A percentile compares a stretch with the other conserved stretches of the same genome.
phyloP scores from a whole-genome alignment of 352 stramenopile genomes.

The Elongisporangium anandrum region DNA sequence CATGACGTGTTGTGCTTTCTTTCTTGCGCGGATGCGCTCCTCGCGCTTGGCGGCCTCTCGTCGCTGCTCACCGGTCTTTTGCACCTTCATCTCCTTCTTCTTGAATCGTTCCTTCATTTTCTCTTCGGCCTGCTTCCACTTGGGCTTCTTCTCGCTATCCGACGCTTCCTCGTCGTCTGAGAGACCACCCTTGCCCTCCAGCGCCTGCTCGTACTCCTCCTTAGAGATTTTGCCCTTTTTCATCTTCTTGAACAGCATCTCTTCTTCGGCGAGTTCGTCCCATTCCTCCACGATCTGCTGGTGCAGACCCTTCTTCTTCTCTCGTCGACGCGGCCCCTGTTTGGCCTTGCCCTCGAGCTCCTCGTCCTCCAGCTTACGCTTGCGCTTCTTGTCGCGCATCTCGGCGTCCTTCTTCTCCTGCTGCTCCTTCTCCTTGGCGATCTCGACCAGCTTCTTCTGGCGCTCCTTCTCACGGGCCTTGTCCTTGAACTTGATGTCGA shows the following conservation, averaged over 20 bases:
- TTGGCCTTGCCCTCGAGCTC: constrained; percentile 61
- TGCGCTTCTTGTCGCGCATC: constrained; percentile 50
- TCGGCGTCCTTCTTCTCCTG: constrained; percentile 46
- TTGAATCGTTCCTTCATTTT: constrained; percentile 80
- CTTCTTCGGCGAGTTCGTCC: constrained; percentile 98
- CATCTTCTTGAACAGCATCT: constrained; percentile 96
- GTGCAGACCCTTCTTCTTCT: constrained; percentile 96
- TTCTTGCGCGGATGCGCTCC: constrained; percentile 75
- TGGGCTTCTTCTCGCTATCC: constrained; percentile 50
- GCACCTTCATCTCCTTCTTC: constrained; percentile 72
- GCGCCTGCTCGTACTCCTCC: constrained; percentile 87
- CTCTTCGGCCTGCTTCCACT: constrained; percentile 51
- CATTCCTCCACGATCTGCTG: constrained; percentile 98
- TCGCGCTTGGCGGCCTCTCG: constrained; percentile 74
- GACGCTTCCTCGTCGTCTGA: constrained; percentile 31
- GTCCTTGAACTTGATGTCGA: constrained; percentile 94
- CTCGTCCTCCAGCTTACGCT: constrained; percentile 50
- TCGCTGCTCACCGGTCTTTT: constrained; percentile 72
- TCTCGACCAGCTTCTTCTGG: constrained; percentile 91
- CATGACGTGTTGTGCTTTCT: constrained; percentile 73
- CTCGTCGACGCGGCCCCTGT: constrained; percentile 62
- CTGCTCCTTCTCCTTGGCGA: constrained; percentile 70
- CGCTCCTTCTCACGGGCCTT: constrained; percentile 95
- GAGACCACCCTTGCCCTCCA: constrained; percentile 46
- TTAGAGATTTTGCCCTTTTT: constrained; percentile 97